Conservation (phyloP, 2,329 filamentous ascomycete species). For the Venturia asperata region DNA sequence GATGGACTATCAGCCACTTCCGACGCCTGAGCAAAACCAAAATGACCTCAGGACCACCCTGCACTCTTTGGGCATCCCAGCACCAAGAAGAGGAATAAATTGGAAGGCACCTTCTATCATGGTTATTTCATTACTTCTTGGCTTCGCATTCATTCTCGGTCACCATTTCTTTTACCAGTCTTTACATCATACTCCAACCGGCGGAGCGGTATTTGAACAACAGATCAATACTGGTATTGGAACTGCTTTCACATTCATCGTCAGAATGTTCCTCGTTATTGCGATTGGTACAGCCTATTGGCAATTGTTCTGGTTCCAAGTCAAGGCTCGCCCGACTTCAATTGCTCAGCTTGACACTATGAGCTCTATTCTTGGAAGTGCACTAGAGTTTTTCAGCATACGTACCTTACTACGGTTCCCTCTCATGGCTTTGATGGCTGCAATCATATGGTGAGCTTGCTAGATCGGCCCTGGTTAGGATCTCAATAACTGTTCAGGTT, state of each 20-base stretch:
- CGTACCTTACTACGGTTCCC: conserved; percentile 4
- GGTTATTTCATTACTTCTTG: conserved; percentile 2
- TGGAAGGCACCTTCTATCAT: conserved; percentile 7
- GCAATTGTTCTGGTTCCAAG: conserved; percentile 11
- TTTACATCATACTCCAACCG: conserved; percentile 7
- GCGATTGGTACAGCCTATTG: conserved; percentile 2
- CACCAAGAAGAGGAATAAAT: background rate
- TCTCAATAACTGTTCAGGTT: background rate
- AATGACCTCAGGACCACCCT: background rate
- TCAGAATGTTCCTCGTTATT: conserved; percentile 9
- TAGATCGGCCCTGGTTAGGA: background rate
- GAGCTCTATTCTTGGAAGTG: background rate
- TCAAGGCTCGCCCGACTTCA: background rate
- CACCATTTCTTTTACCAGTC: conserved; percentile 14
- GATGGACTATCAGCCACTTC: conserved; percentile 2
- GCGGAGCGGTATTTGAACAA: conserved; percentile 6
- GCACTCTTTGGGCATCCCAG: background rate
- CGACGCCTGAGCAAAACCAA: background rate
- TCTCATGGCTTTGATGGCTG: conserved; percentile 2
- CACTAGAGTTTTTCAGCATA: conserved; percentile 4
- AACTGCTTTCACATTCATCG: conserved; percentile 9
- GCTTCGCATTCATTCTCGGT: conserved; percentile 6
- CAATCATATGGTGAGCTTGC: background rate
- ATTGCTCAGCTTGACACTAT: conserved; percentile 3
- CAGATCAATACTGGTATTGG: conserved; percentile 13